These are phyloP conservation scores for Eragrostis tef DNA, from an alignment of 202 grass and related monocot species.

Conservation along the genomic window DNA sequence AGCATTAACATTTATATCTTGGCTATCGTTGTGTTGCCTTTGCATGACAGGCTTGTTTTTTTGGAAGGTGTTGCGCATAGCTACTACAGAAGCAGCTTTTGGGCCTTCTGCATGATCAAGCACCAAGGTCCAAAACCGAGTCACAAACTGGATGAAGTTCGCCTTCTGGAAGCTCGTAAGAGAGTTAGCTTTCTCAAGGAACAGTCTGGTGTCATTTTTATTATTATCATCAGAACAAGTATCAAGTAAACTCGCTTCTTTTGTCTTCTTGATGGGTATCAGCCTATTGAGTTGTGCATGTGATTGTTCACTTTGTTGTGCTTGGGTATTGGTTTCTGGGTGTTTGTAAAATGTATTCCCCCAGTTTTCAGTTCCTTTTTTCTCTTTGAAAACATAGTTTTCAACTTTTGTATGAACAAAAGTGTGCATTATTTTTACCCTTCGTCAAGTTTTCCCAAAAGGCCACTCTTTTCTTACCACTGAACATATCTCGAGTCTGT, in stretches of 20 bases:
- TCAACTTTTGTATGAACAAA: conserved; percentile 41
- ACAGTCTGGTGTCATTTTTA: conserved; percentile 31
- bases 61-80: neutral
- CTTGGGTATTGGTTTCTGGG: neutral
- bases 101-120: neutral
- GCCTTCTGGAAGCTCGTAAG: conserved; percentile 24
- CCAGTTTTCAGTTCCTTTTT: neutral
- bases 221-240: conserved; percentile 24
- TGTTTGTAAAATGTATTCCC: conserved; percentile 48
- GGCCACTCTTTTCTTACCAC: neutral
- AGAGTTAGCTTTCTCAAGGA: conserved; percentile 35
- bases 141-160: conserved; percentile 22
- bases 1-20: neutral
- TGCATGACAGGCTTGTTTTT: neutral
- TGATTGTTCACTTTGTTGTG: conserved; percentile 7
- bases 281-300: neutral
- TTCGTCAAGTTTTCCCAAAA: conserved; percentile 25
- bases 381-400: neutral
- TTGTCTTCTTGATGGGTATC: conserved; percentile 14
- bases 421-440: conserved; percentile 5
- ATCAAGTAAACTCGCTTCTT: conserved; percentile 16
- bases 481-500: neutral
- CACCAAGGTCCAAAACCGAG: neutral
- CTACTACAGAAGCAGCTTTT: conserved; percentile 22
- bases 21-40: neutral